These are phyloP conservation scores for Candolleomyces eurysporus DNA, from an alignment of 768 basidiomycete species.

Conservation along the genomic window DNA sequence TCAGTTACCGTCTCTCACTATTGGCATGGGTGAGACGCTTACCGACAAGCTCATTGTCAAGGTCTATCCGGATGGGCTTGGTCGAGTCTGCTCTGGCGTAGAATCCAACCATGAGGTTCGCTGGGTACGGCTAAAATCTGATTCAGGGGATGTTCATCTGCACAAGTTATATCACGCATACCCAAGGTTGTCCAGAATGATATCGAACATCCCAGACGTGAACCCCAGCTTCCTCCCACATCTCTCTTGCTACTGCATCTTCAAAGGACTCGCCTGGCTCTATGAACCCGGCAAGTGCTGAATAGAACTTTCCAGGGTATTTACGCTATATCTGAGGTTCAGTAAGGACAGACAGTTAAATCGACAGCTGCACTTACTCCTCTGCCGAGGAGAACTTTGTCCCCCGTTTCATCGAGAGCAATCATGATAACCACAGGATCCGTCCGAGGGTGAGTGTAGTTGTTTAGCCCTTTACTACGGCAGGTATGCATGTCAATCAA, in stretches of 20 bases:
- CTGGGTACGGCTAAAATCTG: conserved; percentile 73
- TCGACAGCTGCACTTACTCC: conserved; percentile 54
- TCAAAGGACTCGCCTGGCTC: conserved; percentile 95
- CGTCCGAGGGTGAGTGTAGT: conserved; percentile 79
- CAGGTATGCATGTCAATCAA: conserved; percentile 11
- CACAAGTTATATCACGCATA: conserved; percentile 26
- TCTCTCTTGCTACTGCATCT: conserved; percentile 88
- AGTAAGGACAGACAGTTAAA: too few species aligned
- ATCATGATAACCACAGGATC: conserved; percentile 93
- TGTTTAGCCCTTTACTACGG: conserved; percentile 77
- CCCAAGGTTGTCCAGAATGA: conserved; percentile 88
- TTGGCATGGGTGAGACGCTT: conserved; percentile 16
- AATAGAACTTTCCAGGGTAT: conserved; percentile 74
- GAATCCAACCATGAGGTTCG: conserved; percentile 89
- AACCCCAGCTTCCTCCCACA: conserved; percentile 97
- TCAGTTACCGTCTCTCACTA: not conserved
- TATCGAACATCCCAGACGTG: conserved; percentile 80
- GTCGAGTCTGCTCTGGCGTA: conserved; percentile 75
- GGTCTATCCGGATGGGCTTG: conserved; percentile 74
- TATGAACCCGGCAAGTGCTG: conserved; percentile 89
- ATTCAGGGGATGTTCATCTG: not conserved
- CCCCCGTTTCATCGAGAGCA: conserved; percentile 73
- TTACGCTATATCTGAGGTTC: conserved; percentile 45
- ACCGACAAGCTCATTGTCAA: conserved; percentile 97
- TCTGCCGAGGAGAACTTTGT: conserved; percentile 84